Evolutionary conservation across 345 rosid species (phyloP).

Genomic region (Barbarea vulgaris): DNA sequence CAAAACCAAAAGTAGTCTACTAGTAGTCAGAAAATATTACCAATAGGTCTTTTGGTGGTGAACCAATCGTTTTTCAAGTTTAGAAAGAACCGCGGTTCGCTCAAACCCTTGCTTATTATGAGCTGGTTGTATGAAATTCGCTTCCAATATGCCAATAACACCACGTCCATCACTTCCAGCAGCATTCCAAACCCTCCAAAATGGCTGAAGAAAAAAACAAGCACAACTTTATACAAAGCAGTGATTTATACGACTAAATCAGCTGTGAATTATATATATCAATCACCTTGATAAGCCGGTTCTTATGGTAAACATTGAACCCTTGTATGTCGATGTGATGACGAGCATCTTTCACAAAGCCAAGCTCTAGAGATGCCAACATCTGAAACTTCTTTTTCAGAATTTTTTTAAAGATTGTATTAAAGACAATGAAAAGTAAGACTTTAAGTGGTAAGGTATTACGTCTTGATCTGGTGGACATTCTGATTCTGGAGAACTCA

Average conservation of each 20-base stretch:
- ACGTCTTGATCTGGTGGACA: conserved; percentile 42
- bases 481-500: conserved; percentile 40
- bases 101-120: conserved; percentile 91
- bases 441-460: conserved; percentile 14
- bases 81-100: conserved; percentile 58
- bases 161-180: conserved; percentile 89
- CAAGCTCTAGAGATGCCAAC: conserved; percentile 57
- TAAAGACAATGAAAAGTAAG: conserved; percentile 1
- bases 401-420: background rate
- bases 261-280: background rate
- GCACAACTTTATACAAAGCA: background rate
- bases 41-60: conserved; percentile 57
- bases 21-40: conserved; percentile 34
- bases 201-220: conserved; percentile 54
- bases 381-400: conserved; percentile 38
- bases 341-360: conserved; percentile 81
- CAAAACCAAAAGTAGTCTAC: background rate
- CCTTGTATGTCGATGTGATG: conserved; percentile 78
- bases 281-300: conserved; percentile 75
- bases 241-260: background rate
- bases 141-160: conserved; percentile 79
- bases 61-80: conserved; percentile 55
- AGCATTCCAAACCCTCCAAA: conserved; percentile 87
- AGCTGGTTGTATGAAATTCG: conserved; percentile 81
- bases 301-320: conserved; percentile 80